These are phyloP conservation scores for Biancaea sappan DNA, from an alignment of 306 rosid species.

Conservation along the genomic window DNA sequence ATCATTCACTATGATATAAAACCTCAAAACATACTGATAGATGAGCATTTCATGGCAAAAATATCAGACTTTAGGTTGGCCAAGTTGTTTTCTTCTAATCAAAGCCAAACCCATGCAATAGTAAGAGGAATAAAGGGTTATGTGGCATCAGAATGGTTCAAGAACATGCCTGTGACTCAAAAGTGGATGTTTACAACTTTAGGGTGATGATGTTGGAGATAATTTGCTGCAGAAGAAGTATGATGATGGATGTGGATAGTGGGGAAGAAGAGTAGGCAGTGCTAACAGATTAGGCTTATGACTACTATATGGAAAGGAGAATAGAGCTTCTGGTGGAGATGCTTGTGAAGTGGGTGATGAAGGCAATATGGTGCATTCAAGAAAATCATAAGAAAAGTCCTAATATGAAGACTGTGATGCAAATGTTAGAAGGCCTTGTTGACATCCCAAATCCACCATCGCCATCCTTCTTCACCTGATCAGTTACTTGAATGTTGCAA, in stretches of 20 bases:
- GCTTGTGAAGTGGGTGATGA: conserved; percentile 32
- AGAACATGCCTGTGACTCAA: conserved; percentile 46
- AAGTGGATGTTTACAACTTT: conserved; percentile 55
- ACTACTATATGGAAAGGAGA: conserved; percentile 38
- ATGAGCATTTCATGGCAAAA: no score
- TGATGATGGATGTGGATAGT: conserved; percentile 26
- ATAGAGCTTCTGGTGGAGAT: conserved; percentile 35
- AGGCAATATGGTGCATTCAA: no score
- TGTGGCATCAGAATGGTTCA: conserved; percentile 57
- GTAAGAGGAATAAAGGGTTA: conserved; percentile 49
- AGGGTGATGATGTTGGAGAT: conserved; percentile 49
- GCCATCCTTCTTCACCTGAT: conserved; percentile 27
- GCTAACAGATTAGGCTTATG: conserved; percentile 44
- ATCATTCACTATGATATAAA: conserved; percentile 53
- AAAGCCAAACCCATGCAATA: conserved; percentile 41
- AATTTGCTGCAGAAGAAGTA: conserved; percentile 44
- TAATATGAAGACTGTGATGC: no score
- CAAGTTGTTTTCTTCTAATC: conserved; percentile 41
- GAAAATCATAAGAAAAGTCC: no score
- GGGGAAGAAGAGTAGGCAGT: conserved; percentile 40
- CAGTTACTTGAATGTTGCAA: conserved; percentile 14
- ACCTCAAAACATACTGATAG: no score
- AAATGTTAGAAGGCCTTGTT: no score
- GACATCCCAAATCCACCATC: conserved; percentile 43
- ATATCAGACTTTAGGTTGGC: conserved; percentile 52